Conservation (phyloP, 2,329 filamentous ascomycete genomes). For the Elsinoe perseae region DNA sequence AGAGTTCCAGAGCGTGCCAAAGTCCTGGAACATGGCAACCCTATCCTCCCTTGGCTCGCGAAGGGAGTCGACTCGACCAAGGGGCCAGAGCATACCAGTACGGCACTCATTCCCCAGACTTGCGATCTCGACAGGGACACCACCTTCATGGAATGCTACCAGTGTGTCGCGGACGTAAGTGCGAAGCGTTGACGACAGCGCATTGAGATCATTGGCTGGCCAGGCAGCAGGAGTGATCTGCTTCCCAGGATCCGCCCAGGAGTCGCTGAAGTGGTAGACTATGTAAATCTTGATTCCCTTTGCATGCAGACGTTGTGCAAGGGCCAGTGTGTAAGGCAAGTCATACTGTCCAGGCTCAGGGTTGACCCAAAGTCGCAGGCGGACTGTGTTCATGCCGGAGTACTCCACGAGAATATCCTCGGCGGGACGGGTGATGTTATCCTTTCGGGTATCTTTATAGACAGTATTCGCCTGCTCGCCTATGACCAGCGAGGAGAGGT, state of each 20-base stretch:
- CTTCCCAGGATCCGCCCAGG: constrained; percentile 34
- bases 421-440: constrained; percentile 31
- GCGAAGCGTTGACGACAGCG: constrained; percentile 27
- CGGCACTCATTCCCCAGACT: constrained; percentile 35
- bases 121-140: constrained; percentile 37
- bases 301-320: constrained; percentile 30
- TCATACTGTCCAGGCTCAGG: constrained; percentile 25
- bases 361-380: constrained; percentile 28
- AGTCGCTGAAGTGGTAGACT: constrained; percentile 29
- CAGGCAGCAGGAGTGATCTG: constrained; percentile 31
- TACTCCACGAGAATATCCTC: constrained; percentile 31
- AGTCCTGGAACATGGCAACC: constrained; percentile 29
- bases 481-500: constrained; percentile 33
- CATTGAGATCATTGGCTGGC: constrained; percentile 24
- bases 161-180: constrained; percentile 32
- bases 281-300: constrained; percentile 34
- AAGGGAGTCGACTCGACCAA: constrained; percentile 31
- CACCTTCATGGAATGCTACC: constrained; percentile 34
- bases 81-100: constrained; percentile 34
- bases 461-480: constrained; percentile 31
- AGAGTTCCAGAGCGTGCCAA: constrained; percentile 28
- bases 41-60: constrained; percentile 28
- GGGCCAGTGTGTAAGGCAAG: constrained; percentile 29
- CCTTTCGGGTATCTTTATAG: constrained; percentile 32
- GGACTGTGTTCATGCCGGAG: constrained; percentile 31